Conservation (phyloP, 257 asterid species). For the Capsicum baccatum region DNA sequence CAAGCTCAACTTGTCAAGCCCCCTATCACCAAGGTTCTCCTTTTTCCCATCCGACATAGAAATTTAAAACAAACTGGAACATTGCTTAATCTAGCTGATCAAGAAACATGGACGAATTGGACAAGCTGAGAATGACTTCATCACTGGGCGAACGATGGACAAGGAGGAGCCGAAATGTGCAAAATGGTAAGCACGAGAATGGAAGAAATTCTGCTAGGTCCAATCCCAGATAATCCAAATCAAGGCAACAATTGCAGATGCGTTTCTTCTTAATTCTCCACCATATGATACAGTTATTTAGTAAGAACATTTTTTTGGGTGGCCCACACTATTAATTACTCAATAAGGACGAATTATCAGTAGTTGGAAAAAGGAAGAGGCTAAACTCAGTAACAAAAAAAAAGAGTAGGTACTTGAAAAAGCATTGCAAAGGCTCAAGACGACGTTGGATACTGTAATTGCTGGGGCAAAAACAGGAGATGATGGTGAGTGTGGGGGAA, state of each 20-base stretch:
- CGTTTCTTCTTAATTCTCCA: background rate
- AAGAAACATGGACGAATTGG: background rate
- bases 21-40: background rate
- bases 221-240: background rate
- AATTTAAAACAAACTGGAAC: background rate
- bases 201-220: background rate
- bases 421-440: background rate
- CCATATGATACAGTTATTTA: background rate
- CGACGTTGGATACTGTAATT: background rate
- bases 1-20: background rate
- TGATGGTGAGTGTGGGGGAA: conserved; percentile 10
- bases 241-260: background rate
- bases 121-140: background rate
- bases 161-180: background rate
- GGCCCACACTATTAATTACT: background rate
- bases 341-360: background rate
- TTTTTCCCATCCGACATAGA: background rate
- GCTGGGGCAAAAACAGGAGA: background rate
- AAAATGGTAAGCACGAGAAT: conserved; percentile 3
- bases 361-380: background rate
- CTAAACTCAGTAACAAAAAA: background rate
- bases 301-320: background rate
- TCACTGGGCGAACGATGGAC: background rate
- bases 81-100: background rate
- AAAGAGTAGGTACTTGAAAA: background rate